Evolutionary conservation across 2,329 filamentous ascomycete genomes (phyloP), one percentile per base, ranked within the genome.

Genomic region (Phoma sp.): DNA sequence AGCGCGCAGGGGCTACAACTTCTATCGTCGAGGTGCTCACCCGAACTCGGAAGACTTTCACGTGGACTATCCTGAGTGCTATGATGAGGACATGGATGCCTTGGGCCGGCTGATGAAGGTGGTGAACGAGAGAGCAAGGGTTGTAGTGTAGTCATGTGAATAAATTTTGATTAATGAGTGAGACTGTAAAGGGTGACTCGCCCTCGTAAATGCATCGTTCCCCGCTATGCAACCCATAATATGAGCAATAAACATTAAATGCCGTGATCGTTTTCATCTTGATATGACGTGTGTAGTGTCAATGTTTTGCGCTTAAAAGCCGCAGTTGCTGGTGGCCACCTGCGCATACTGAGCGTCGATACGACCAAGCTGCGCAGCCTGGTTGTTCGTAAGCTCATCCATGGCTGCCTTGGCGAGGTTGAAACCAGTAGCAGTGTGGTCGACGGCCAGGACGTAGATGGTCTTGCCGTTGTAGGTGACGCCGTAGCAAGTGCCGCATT

Each of bases 401-500:
- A 84, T 78, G 2, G 81, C 81, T 10, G 57, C 51, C 67, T 78
- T 69, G 25, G 77, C 78, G 37, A 85, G 65, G 63, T 83, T 82
- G 74, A 84, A 81, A 8, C 80, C 81, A 35, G 70, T 70, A 4
- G 68, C 77, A 3, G 77, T 67, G 58, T 75, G 71, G 61, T 84
- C 82, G 38, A 85, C 73, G 2, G 78, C 82, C 15, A 80, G 71
- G 22, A 84, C 72, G 57, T 80, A 78, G 68, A 84, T 77, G 39
- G 75, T 78, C 46, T 76, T 72, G 55, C 74, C 74, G 41, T 78
- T 75, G 70, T 79, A 85, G 39, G 75, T 77, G 50, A 85, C 62
- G 47, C 75, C 68, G 68, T 82, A 84, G 75, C 82, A 85, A 39
- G 77, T 80, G 43, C 82, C 82, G 67, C 82, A 85, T 69, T 80